Percentiles rank a stretch among this genome's conserved stretches.
Conservation (phyloP, 139 green algal genomes). For the Astrephomene gubernaculifera region DNA sequence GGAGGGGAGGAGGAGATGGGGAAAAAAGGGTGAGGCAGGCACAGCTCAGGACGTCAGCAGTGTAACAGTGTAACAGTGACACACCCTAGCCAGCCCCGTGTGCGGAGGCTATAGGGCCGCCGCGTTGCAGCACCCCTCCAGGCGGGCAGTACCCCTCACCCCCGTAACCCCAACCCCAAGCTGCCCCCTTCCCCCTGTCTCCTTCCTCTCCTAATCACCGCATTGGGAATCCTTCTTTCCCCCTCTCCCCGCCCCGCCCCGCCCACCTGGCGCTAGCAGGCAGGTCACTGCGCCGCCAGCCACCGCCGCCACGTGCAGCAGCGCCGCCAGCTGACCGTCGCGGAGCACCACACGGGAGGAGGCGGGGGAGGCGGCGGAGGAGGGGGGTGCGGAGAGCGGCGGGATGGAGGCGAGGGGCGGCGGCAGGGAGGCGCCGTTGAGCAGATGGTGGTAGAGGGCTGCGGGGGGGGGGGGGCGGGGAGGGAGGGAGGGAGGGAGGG, state of each 20-base stretch:
- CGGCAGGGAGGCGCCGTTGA: conserved; percentile 8
- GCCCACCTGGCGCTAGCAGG: conserved; percentile 14
- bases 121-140: no score
- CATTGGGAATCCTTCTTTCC: no score
- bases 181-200: background rate
- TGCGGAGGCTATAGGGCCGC: no score
- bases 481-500: background rate
- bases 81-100: no score
- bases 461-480: background rate
- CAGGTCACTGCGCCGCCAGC: background rate
- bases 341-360: background rate
- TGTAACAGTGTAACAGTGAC: no score
- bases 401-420: background rate
- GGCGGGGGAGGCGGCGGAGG: background rate
- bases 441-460: conserved; percentile 12
- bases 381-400: background rate
- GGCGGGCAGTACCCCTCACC: background rate
- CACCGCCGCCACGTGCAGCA: conserved; percentile 28
- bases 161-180: background rate
- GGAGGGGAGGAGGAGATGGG: background rate
- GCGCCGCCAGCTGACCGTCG: conserved; percentile 34
- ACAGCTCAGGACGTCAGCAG: no score
- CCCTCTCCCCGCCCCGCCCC: background rate
- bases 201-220: background rate
- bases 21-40: background rate